These are phyloP conservation scores for barrel medic (Medicago truncatula) DNA, from an alignment of 306 rosid genomes.

Conservation along the genomic window MtrunA17r5.0-ANR NC_053045.1:58955001-58955500, in stretches of 20 bases:
- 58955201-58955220: constrained; percentile 95
- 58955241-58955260: constrained; percentile 97
- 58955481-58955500: constrained; percentile 62
- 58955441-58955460: constrained; percentile 78
- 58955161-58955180: constrained; percentile 78
- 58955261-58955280: constrained; percentile 90
- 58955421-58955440: constrained; percentile 76
- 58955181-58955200: constrained; percentile 79
- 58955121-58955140: constrained; percentile 71
- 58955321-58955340: constrained; percentile 66
- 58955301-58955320: constrained; percentile 82
- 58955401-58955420: constrained; percentile 63
- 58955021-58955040: constrained; percentile 74
- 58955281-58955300: constrained; percentile 88
- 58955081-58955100: constrained; percentile 86
- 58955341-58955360: constrained; percentile 81
- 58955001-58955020: constrained; percentile 10
- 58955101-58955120: constrained; percentile 77
- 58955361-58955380: constrained; percentile 88
- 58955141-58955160: constrained; percentile 70
- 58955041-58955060: constrained; percentile 91
- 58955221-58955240: constrained; percentile 81
- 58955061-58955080: constrained; percentile 72
- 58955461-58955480: constrained; percentile 68
- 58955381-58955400: constrained; percentile 54